Base-by-base conservation (phyloP, 768 basidiomycete genomes). In the Lactarius trivialis region DNA sequence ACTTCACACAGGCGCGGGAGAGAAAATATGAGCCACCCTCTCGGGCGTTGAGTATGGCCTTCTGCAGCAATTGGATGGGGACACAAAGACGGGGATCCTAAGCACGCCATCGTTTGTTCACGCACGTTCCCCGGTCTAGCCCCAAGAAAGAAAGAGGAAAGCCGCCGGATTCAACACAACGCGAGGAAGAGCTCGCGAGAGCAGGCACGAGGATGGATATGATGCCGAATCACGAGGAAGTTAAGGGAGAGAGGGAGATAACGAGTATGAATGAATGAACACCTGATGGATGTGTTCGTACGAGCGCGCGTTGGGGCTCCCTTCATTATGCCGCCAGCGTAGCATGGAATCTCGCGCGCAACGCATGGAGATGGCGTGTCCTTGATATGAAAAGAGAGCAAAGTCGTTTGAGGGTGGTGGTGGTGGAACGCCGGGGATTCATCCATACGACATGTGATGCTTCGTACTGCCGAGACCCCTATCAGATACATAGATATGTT, bases 301-400 rank as follows among this genome's bases (percentile, higher is more conserved):
- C 33, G 51, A 53, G 36, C 9, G 43, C 49, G 51, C 53, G 28
- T 28, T n/a, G 32, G 21, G 7, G 8, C 56, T 24, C 26, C n/a
- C 34, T 52, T 36, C 15, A 37, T 55, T 30, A 19, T 36, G 30
- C n/a, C 33, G 28, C 54, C 33, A 24, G 43, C 53, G 43, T 53
- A 55, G 33, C 59, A 55, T 60, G 43, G 12, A 54, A 34, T 48
- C 43, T 48, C 24, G 53, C 19, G 4, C 15, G 19, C 12, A 43
- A 34, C 39, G 56, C 56, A 7, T 62, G 50, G 41, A 45, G 51
- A 62, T 53, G 45, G 56, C 61, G 41, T 62, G 56, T 45, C 24
- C 43, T 4, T 11, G 14, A 48, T 48, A 48, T 48, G 45, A 48
- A 48, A 14, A 7, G 21, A 24, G 26, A 41, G 21, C 39, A 21